Conservation (phyloP, 2,329 filamentous ascomycete genomes). For the Colletotrichum costaricense region DNA sequence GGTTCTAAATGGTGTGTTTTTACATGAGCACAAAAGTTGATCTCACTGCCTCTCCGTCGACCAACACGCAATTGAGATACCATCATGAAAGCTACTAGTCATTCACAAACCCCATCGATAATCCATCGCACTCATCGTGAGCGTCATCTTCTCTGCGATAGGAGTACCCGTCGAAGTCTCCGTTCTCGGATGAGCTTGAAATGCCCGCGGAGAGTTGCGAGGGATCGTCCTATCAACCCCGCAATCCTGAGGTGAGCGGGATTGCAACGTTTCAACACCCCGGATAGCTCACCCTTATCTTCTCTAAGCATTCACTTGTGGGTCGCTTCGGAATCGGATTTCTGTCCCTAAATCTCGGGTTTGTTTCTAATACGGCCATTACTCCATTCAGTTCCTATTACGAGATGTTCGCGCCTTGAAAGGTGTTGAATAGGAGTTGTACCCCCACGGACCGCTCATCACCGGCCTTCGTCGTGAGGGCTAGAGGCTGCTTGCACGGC, state of each 20-base stretch:
- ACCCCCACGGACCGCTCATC: neutral
- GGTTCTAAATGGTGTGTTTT: neutral
- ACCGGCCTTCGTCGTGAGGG: too few species aligned
- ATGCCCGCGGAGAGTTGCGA: slow-evolving; percentile 4
- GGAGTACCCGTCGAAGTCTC: neutral
- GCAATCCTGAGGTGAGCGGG: neutral
- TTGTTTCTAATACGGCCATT: neutral
- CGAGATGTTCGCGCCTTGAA: neutral
- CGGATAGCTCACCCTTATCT: neutral
- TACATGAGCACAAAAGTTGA: neutral
- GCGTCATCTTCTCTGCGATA: neutral
- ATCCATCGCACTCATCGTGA: neutral
- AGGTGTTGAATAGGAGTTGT: neutral
- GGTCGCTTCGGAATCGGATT: neutral
- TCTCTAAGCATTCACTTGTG: neutral
- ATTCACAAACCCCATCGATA: neutral
- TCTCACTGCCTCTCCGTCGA: neutral
- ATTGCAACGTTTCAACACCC: neutral
- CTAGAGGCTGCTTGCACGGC: neutral
- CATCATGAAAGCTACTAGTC: neutral
- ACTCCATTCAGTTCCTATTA: neutral
- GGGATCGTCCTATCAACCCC: slow-evolving; percentile 13
- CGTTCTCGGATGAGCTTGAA: neutral
- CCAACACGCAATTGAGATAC: neutral
- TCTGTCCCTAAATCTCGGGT: neutral